Evolutionary conservation across 2,329 filamentous ascomycete genomes (phyloP).

Genomic region (Beauveria caledonica): DNA sequence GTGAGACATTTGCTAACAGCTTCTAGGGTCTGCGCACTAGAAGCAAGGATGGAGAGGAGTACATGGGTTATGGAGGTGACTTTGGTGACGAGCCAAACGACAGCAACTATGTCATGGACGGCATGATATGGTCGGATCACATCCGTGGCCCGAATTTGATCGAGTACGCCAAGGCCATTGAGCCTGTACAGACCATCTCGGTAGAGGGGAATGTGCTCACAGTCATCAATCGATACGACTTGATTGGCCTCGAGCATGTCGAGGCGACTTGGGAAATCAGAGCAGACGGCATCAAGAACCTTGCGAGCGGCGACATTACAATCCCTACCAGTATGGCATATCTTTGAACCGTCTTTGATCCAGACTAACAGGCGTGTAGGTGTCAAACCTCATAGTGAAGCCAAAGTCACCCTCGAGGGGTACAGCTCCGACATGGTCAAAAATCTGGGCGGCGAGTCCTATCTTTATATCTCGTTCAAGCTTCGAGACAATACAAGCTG

Average conservation of each 20-base stretch:
- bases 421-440: slow-evolving; percentile 20
- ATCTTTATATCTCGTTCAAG: slow-evolving; percentile 41
- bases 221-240: slow-evolving; percentile 48
- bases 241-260: slow-evolving; percentile 42
- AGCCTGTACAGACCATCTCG: slow-evolving; percentile 45
- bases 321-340: slow-evolving; percentile 32
- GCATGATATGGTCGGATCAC: slow-evolving; percentile 38
- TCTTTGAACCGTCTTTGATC: not conserved
- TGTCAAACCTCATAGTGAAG: slow-evolving; percentile 31
- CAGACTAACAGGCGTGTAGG: slow-evolving; percentile 23
- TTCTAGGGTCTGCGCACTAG: slow-evolving; percentile 34
- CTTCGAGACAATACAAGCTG: slow-evolving; percentile 38
- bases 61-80: slow-evolving; percentile 53
- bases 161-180: slow-evolving; percentile 51
- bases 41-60: slow-evolving; percentile 34
- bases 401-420: slow-evolving; percentile 23
- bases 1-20: not conserved
- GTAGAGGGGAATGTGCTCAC: slow-evolving; percentile 34
- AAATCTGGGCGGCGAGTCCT: slow-evolving; percentile 29
- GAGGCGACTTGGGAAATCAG: slow-evolving; percentile 35
- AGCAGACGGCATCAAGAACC: slow-evolving; percentile 26
- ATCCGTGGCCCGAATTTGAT: slow-evolving; percentile 41
- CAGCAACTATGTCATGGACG: slow-evolving; percentile 50
- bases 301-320: slow-evolving; percentile 26
- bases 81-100: slow-evolving; percentile 55